Conservation (phyloP, 139 green algal species). For the Coccomyxa sp. region DNA sequence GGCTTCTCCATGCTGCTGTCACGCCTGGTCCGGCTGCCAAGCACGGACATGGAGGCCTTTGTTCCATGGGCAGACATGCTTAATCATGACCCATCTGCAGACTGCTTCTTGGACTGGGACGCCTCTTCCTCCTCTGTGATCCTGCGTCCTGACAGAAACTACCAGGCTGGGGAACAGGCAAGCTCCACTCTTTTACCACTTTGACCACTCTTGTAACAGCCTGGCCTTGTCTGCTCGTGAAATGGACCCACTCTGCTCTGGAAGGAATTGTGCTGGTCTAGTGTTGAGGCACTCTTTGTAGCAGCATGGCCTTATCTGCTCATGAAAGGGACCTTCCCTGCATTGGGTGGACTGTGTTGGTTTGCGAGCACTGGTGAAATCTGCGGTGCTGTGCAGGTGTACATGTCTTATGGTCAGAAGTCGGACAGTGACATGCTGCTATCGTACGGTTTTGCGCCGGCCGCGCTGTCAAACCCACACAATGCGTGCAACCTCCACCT, state of each 20-base stretch:
- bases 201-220: too few species aligned
- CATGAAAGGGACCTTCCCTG: neutral
- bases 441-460: conserved; percentile 63
- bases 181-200: neutral
- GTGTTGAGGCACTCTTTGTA: neutral
- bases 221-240: neutral
- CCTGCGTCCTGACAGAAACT: conserved; percentile 43
- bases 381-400: conserved; percentile 25
- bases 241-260: neutral
- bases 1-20: conserved; percentile 60
- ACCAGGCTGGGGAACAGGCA: conserved; percentile 34
- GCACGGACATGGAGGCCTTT: conserved; percentile 34
- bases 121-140: conserved; percentile 29
- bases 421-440: conserved; percentile 55
- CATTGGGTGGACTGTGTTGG: too few species aligned
- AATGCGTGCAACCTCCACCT: conserved; percentile 44
- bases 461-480: conserved; percentile 42
- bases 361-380: too few species aligned
- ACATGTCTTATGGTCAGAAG: conserved; percentile 52
- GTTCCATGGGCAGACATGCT: conserved; percentile 61
- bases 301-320: neutral
- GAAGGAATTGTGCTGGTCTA: neutral
- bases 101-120: conserved; percentile 36
- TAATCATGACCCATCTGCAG: conserved; percentile 42
- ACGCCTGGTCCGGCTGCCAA: conserved; percentile 48